Base-by-base conservation (phyloP, 768 basidiomycete species). In the Mycena capillaripes region DNA sequence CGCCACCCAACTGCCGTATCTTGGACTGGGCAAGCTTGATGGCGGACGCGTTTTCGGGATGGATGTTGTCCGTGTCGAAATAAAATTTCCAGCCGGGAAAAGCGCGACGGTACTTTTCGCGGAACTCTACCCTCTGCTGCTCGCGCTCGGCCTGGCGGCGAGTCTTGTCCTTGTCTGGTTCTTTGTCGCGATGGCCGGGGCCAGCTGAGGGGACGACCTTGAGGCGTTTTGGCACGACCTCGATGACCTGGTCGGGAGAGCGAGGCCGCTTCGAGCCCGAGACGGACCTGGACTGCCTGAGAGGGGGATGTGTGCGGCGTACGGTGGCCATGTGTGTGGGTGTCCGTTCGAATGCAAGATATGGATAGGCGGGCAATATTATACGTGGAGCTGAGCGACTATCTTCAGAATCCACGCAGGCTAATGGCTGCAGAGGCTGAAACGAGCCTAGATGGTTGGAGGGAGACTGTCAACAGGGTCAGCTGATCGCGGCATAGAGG, bases 11-110 rank as follows among this genome's bases (percentile, higher is more conserved):
- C 48, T 88, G 87, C 40, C 81, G 76, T 38, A 97, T 90, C 75
- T 89, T 87, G 44, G 85, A 79, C 72, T 86, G 89, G 42, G 95
- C 82, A 29, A 75, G 77, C 42, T 87, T 83, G 23, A 83, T 81
- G 59, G 85, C 82, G 34, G 83, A 70, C 29, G 71, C 74, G 56
- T 71, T 70, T 10, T 80, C 84, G 48, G 82, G 76, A 76, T 89
- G 87, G 70, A 91, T 81, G 68, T 82, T 84, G 57, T 89, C 82
- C 40, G 83, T 79, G 78, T 98, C 96, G 79, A 98, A 93, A 81
- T 95, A 93, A 81, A 99, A 97, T 21, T 86, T 89, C 86, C 93
- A 96, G 29, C 82, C 83, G 2, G 95, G 95, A 83, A 99, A 98
- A 25, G 94, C 94, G 61, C 90, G 89, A 65, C 87, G 89, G 82